phyloP scores from a whole-genome alignment of 169 alveolate species.

The Plasmodium gaboni region DNA sequence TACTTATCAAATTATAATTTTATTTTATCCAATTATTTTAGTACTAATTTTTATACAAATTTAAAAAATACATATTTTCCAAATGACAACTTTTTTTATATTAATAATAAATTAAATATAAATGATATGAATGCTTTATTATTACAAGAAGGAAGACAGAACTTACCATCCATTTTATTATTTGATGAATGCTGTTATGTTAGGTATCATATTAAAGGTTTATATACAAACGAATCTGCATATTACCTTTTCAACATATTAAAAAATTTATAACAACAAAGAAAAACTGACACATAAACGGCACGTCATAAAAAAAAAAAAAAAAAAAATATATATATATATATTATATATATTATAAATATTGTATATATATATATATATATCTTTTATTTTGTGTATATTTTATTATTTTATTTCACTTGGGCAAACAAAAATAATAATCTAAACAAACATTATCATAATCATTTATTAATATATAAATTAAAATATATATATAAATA shows the following conservation, averaged over 20 bases:
- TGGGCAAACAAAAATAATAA: no score
- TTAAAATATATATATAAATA: no score
- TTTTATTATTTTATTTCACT: no score
- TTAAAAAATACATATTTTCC: slow-evolving; percentile 18
- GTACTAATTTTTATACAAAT: slow-evolving; percentile 21
- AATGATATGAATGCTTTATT: slow-evolving; percentile 19
- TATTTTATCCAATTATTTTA: slow-evolving; percentile 24
- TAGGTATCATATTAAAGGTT: slow-evolving; percentile 57
- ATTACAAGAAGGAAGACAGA: neutral
- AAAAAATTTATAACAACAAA: neutral
- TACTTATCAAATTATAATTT: slow-evolving; percentile 42
- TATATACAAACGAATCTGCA: slow-evolving; percentile 45
- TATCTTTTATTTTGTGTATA: no score
- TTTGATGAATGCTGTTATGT: slow-evolving; percentile 43
- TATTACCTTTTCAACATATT: slow-evolving; percentile 30
- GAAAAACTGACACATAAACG: neutral
- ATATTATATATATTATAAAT: no score
- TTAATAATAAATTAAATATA: slow-evolving; percentile 28
- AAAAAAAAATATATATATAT: neutral
- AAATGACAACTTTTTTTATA: slow-evolving; percentile 20
- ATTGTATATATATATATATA: no score
- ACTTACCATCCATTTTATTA: slow-evolving; percentile 27
- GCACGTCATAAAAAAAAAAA: neutral
- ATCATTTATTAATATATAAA: no score
- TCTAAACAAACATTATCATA: no score